phyloP scores from a whole-genome alignment of 2,329 filamentous ascomycete species.

The Aureobasidium sp. region DNA sequence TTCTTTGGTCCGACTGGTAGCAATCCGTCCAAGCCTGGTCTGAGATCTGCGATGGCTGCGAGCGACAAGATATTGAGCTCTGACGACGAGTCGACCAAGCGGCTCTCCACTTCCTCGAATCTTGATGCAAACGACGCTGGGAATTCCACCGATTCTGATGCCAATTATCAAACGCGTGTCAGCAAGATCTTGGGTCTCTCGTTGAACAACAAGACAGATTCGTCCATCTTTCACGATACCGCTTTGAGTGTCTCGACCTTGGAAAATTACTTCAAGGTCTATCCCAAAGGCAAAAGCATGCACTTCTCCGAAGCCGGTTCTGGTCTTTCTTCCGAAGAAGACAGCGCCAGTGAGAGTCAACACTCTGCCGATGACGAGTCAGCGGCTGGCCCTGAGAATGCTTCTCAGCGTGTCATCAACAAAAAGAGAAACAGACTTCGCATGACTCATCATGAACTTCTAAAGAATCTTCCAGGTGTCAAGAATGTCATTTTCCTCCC shows the following conservation, averaged over 20 bases:
- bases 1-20: conserved; percentile 26
- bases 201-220: conserved; percentile 10
- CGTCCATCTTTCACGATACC: conserved; percentile 8
- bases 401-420: conserved; percentile 17
- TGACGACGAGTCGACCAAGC: conserved; percentile 12
- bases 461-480: conserved; percentile 29
- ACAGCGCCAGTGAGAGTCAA: conserved; percentile 19
- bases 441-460: conserved; percentile 34
- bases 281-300: conserved; percentile 25
- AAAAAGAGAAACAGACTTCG: conserved; percentile 26
- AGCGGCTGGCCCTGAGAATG: conserved; percentile 4
- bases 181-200: conserved; percentile 14
- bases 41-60: conserved; percentile 4
- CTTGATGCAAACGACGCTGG: conserved; percentile 1
- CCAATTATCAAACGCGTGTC: background rate
- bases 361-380: conserved; percentile 6
- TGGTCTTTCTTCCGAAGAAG: conserved; percentile 23
- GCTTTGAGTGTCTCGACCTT: conserved; percentile 19
- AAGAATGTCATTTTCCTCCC: conserved; percentile 42
- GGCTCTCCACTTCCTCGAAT: background rate
- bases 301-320: conserved; percentile 24
- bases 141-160: conserved; percentile 16
- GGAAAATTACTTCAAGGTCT: conserved; percentile 26
- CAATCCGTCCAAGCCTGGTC: conserved; percentile 17
- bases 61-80: background rate